A percentile compares a stretch with the other conserved stretches of the same genome.
Conservation (phyloP, 805 yeast genomes). For the Priceomyces castillae region DNA sequence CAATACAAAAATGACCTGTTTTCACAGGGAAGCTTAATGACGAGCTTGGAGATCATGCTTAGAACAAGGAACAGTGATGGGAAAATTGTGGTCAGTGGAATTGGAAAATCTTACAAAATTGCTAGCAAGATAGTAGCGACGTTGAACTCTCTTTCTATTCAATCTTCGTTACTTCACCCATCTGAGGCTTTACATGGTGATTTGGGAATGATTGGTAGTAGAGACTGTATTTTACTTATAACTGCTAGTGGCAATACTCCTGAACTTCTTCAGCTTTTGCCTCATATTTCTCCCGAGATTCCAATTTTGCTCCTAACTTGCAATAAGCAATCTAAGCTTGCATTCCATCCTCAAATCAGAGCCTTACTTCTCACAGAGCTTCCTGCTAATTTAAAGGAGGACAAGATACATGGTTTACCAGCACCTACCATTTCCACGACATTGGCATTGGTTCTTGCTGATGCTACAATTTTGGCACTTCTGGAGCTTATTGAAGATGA, state of each 20-base stretch:
- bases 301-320: constrained; percentile 67
- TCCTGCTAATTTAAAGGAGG: constrained; percentile 57
- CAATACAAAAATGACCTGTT: constrained; percentile 48
- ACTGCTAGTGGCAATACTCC: constrained; percentile 84
- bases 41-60: constrained; percentile 40
- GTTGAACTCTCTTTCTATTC: constrained; percentile 72
- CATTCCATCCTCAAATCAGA: constrained; percentile 47
- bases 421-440: constrained; percentile 90
- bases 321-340: constrained; percentile 51
- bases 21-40: constrained; percentile 43
- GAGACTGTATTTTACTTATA: constrained; percentile 59
- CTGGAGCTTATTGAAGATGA: constrained; percentile 65
- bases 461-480: constrained; percentile 72
- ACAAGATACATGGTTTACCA: constrained; percentile 67
- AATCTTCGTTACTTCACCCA: constrained; percentile 70
- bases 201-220: constrained; percentile 62
- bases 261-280: constrained; percentile 58
- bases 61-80: constrained; percentile 42
- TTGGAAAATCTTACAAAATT: constrained; percentile 81
- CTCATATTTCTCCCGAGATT: constrained; percentile 52
- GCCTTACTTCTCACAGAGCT: constrained; percentile 61
- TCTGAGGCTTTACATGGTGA: constrained; percentile 91
- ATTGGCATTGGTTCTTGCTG: constrained; percentile 69
- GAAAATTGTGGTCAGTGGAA: constrained; percentile 74
- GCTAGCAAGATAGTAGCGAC: constrained; percentile 80